phyloP scores from a whole-genome alignment of 495 filamentous ascomycete genomes.

The Lasiosphaeria ovina region DNA sequence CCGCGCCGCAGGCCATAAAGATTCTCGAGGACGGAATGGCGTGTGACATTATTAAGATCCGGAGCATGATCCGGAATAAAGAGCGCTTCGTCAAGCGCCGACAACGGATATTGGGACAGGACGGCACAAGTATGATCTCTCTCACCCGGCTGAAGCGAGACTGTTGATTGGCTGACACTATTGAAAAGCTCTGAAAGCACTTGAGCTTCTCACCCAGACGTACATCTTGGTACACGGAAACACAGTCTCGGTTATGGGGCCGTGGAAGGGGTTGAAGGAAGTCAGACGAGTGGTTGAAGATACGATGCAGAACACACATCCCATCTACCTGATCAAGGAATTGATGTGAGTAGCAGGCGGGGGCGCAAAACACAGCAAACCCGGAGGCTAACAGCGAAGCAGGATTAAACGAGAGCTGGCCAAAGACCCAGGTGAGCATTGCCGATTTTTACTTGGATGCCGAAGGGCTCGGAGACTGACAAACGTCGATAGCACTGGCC shows the following conservation, averaged over 20 bases:
- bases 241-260: slow-evolving; percentile 88
- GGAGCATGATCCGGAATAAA: slow-evolving; percentile 85
- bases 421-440: slow-evolving; percentile 64
- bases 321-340: slow-evolving; percentile 76
- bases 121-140: slow-evolving; percentile 30
- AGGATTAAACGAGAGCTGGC: slow-evolving; percentile 95
- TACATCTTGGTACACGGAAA: slow-evolving; percentile 98
- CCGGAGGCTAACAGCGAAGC: background rate
- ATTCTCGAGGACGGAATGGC: slow-evolving; percentile 89
- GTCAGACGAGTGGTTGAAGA: slow-evolving; percentile 87
- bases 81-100: slow-evolving; percentile 96
- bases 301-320: slow-evolving; percentile 93
- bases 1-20: slow-evolving; percentile 87
- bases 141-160: background rate
- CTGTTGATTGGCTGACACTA: slow-evolving; percentile 10
- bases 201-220: slow-evolving; percentile 89
- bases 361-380: background rate
- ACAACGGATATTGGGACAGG: slow-evolving; percentile 78
- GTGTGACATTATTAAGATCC: slow-evolving; percentile 92
- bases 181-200: slow-evolving; percentile 64
- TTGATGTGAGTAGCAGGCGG: slow-evolving; percentile 56
- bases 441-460: too few species aligned
- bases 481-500: slow-evolving; percentile 52
- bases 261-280: slow-evolving; percentile 90
- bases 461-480: too few species aligned